Percentiles rank a stretch among this genome's conserved stretches.
phyloP scores from a whole-genome alignment of 1,284 basidiomycete species.

The Cryptococcus jaspeensis region DNA sequence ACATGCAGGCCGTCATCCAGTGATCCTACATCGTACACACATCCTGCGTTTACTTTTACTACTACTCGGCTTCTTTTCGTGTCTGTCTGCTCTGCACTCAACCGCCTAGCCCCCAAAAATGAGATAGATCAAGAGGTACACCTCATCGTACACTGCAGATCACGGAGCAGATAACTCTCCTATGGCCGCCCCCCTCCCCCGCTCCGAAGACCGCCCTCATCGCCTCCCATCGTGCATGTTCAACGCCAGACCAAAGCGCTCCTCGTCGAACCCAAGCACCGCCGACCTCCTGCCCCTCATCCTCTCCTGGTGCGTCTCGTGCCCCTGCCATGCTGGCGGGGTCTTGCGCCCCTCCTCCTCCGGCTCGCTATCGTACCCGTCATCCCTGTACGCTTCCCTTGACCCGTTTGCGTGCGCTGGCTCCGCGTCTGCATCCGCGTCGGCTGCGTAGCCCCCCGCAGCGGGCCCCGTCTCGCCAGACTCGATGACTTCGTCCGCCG shows the following conservation, averaged over 20 bases:
- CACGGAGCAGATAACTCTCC: not conserved
- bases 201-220: not conserved
- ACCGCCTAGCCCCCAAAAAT: not conserved
- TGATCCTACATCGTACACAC: too few relatives aligned
- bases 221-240: conserved; percentile 3
- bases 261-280: conserved; percentile 17
- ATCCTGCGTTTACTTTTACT: too few relatives aligned
- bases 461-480: not conserved
- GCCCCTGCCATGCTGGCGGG: not conserved
- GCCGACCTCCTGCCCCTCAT: conserved; percentile 7
- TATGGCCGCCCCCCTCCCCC: not conserved
- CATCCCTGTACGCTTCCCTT: conserved; percentile 11
- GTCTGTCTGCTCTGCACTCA: not conserved
- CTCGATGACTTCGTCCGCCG: conserved; percentile 2
- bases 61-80: too few relatives aligned
- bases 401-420: conserved; percentile 5
- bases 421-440: not conserved
- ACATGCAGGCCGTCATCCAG: too few relatives aligned
- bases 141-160: not conserved
- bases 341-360: conserved; percentile 7
- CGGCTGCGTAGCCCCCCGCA: too few relatives aligned
- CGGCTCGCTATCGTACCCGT: not conserved
- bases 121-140: not conserved
- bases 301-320: conserved; percentile 3
- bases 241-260: conserved; percentile 12